Conservation (phyloP, 805 yeast species). For the Metschnikowia amazonensis region DNA sequence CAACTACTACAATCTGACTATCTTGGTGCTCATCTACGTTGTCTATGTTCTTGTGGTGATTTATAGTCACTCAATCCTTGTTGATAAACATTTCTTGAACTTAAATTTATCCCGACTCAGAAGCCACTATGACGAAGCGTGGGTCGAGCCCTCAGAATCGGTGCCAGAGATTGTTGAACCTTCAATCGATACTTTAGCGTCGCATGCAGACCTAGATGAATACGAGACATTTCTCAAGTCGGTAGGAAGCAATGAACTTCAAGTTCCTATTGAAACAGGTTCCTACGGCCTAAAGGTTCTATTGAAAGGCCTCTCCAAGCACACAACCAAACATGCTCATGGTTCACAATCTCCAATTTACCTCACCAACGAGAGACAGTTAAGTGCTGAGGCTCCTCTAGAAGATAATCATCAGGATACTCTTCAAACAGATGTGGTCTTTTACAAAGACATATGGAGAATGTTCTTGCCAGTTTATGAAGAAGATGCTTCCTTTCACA, state of each 20-base stretch:
- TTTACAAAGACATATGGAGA: constrained; percentile 3
- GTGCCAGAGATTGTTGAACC: constrained; percentile 7
- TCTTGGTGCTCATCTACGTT: constrained; percentile 55
- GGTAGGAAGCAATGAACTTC: constrained; percentile 11
- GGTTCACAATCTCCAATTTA: constrained; percentile 2
- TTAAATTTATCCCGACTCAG: constrained; percentile 13
- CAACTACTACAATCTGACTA: constrained; percentile 50
- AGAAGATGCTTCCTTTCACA: constrained; percentile 3
- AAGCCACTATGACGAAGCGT: constrained; percentile 11
- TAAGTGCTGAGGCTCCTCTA: constrained; percentile 3
- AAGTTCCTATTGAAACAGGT: constrained; percentile 21
- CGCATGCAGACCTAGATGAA: constrained; percentile 13
- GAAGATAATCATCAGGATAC: neutral
- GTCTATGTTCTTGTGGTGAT: constrained; percentile 53
- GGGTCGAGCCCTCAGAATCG: neutral
- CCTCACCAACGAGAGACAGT: constrained; percentile 10
- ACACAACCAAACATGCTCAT: constrained; percentile 15
- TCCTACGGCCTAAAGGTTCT: constrained; percentile 32
- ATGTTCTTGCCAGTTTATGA: constrained; percentile 9
- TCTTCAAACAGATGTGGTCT: neutral
- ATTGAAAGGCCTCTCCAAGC: constrained; percentile 29
- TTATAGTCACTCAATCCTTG: constrained; percentile 14
- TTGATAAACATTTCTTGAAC: constrained; percentile 5
- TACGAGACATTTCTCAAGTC: constrained; percentile 12
- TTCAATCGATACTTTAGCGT: constrained; percentile 10